phyloP scores from a whole-genome alignment of 140 eudicot species.

The Stevia rebaudiana region DNA sequence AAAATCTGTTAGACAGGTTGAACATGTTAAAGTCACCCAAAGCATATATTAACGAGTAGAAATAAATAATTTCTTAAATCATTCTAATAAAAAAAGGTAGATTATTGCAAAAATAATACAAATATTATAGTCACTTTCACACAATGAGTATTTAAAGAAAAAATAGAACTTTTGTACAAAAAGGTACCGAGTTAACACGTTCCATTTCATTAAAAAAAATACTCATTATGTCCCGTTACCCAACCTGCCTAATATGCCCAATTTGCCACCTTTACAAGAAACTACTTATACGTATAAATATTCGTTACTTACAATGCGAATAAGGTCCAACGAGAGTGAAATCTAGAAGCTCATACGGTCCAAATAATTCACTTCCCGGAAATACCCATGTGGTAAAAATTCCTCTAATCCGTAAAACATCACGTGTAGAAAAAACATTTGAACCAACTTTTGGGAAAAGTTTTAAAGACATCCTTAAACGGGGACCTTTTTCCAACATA shows the following conservation, averaged over 20 bases:
- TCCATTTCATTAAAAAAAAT: neutral
- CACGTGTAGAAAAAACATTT: conserved; percentile 45
- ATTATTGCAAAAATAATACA: neutral
- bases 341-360: conserved; percentile 88
- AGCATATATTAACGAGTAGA: neutral
- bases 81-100: neutral
- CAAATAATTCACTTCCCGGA: conserved; percentile 58
- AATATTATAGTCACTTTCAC: neutral
- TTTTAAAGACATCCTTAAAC: conserved; percentile 75
- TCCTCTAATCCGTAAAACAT: conserved; percentile 46
- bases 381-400: conserved; percentile 55
- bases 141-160: too few species aligned
- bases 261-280: neutral
- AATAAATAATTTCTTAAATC: neutral
- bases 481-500: conserved; percentile 79
- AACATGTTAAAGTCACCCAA: neutral
- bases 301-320: conserved; percentile 43
- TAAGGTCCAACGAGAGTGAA: conserved; percentile 89
- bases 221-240: neutral
- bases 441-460: conserved; percentile 52
- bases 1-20: neutral
- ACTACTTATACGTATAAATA: neutral
- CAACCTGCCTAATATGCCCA: neutral
- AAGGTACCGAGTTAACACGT: neutral
- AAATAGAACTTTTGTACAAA: neutral